Evolutionary conservation across 2,329 filamentous ascomycete species (phyloP).

Genomic region (Didymosphaeria variabile): DNA sequence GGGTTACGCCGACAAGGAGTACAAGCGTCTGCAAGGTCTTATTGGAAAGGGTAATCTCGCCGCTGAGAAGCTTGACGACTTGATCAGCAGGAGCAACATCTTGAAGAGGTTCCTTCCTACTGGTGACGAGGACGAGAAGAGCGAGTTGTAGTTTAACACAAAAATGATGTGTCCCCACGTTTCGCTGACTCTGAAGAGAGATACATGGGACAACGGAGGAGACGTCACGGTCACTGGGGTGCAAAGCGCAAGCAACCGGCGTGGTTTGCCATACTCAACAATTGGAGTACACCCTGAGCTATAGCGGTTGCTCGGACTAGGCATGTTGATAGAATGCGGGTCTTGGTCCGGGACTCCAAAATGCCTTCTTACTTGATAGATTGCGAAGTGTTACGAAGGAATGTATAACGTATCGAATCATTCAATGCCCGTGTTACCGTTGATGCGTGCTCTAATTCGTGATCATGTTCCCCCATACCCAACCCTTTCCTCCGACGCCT

Average conservation of each 20-base stretch:
- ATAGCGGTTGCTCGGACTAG: not conserved
- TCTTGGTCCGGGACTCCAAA: not conserved
- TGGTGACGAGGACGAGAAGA: slow-evolving; percentile 66
- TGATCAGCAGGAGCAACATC: slow-evolving; percentile 87
- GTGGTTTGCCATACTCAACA: not conserved
- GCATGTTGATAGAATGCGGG: not conserved
- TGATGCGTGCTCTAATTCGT: not conserved
- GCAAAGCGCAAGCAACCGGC: not conserved
- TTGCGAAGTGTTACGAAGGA: not conserved
- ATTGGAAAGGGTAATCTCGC: slow-evolving; percentile 87
- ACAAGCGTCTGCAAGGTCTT: slow-evolving; percentile 79
- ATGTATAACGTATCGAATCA: slow-evolving; percentile 2
- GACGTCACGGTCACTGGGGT: not conserved
- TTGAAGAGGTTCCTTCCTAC: slow-evolving; percentile 75
- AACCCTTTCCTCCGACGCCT: not conserved
- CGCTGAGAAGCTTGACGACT: slow-evolving; percentile 86
- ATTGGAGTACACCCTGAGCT: not conserved
- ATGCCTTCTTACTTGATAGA: slow-evolving; percentile 2
- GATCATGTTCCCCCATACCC: not conserved
- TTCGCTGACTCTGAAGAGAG: not conserved
- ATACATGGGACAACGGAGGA: not conserved
- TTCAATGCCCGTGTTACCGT: not conserved
- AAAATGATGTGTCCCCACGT: not conserved
- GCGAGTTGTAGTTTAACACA: slow-evolving; percentile 68
- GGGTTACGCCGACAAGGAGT: slow-evolving; percentile 85